phyloP scores from a whole-genome alignment of 23 red algal genomes.

The Agarophyton chilense region DNA sequence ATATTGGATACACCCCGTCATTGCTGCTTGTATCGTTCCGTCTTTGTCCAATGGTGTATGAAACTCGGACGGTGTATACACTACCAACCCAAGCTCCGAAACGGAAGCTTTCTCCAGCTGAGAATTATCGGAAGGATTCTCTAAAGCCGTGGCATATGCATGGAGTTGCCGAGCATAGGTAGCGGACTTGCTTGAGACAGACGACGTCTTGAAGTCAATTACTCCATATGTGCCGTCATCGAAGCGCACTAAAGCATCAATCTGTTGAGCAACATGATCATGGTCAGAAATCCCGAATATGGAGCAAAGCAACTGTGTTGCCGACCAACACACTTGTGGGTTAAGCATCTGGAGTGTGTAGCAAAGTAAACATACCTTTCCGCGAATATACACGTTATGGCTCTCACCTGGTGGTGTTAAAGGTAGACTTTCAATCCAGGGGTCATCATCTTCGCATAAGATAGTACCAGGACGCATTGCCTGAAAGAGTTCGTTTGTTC shows the following conservation, averaged over 20 bases:
- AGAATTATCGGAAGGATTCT: conserved; percentile 58
- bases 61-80: conserved; percentile 66
- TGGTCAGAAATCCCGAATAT: too few species aligned
- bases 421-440: conserved; percentile 76
- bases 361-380: conserved; percentile 77
- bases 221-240: conserved; percentile 78
- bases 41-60: conserved; percentile 30
- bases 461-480: conserved; percentile 64
- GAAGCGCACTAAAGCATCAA: conserved; percentile 85
- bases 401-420: conserved; percentile 50
- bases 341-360: too few species aligned
- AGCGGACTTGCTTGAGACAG: neutral
- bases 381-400: conserved; percentile 66
- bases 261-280: conserved; percentile 61
- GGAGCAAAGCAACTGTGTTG: too few species aligned
- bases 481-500: conserved; percentile 64
- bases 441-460: conserved; percentile 76
- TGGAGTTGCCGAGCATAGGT: conserved; percentile 86
- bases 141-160: conserved; percentile 78
- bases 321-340: too few species aligned
- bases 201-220: conserved; percentile 94
- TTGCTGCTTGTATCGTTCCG: conserved; percentile 42
- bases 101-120: conserved; percentile 54
- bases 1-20: conserved; percentile 68
- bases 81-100: conserved; percentile 74